phyloP scores from a whole-genome alignment of 108 stramenopile genomes.

The Nitzschia sp. region DNA sequence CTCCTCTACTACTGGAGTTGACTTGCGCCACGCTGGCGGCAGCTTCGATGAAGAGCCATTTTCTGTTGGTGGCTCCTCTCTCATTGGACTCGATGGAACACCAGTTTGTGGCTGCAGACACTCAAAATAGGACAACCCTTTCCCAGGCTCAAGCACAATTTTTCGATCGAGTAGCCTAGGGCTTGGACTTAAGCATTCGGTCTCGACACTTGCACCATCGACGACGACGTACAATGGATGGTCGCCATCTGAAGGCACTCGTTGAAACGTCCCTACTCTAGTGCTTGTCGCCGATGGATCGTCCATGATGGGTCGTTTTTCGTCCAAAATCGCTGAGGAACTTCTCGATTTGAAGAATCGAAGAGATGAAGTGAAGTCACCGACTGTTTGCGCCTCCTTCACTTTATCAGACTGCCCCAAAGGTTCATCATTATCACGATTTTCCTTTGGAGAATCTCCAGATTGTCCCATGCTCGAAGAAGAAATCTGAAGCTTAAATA shows the following conservation, averaged over 20 bases:
- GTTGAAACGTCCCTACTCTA: neutral
- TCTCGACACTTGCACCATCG: neutral
- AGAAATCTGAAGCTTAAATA: too few species aligned
- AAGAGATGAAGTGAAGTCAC: neutral
- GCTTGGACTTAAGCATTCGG: constrained; percentile 13
- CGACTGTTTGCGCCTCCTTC: too few species aligned
- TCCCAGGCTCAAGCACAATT: neutral
- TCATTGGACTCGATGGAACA: neutral
- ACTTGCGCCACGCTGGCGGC: too few species aligned
- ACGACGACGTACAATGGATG: constrained; percentile 4
- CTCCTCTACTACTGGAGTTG: neutral
- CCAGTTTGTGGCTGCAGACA: neutral
- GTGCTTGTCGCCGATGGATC: neutral
- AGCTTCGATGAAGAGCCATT: too few species aligned
- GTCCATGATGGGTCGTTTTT: neutral
- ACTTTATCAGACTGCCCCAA: too few species aligned
- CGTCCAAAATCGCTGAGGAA: neutral
- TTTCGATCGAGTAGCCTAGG: constrained; percentile 4
- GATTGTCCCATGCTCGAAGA: too few species aligned
- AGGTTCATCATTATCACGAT: too few species aligned
- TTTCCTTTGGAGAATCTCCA: too few species aligned
- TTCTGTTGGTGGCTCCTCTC: neutral
- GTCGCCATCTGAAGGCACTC: neutral
- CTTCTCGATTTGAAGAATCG: neutral
- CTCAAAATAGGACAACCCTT: constrained; percentile 8